Evolutionary conservation across 1,284 basidiomycete genomes (phyloP).

Genomic region (Leccinum solheimii): DNA sequence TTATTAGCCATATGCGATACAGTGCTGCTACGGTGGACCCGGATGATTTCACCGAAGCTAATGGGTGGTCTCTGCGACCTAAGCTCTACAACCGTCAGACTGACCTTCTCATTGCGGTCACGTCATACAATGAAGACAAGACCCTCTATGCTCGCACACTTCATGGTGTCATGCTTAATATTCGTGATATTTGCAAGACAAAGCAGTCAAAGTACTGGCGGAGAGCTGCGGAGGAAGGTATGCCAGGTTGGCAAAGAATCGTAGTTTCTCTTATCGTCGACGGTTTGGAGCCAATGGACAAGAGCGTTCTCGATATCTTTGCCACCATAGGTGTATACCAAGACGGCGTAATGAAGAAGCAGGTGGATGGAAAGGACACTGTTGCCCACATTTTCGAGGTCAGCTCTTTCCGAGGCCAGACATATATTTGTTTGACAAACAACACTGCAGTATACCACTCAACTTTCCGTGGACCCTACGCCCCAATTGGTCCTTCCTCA

Average conservation of each 20-base stretch:
- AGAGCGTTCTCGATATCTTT: conserved; percentile 85
- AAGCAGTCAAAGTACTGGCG: conserved; percentile 96
- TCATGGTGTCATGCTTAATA: conserved; percentile 97
- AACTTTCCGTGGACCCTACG: conserved; percentile 86
- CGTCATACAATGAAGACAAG: conserved; percentile 92
- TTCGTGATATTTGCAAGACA: conserved; percentile 94
- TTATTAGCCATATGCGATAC: conserved; percentile 81
- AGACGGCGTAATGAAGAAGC: conserved; percentile 96
- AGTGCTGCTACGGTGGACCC: conserved; percentile 93
- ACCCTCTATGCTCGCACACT: conserved; percentile 89
- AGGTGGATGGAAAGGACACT: conserved; percentile 89
- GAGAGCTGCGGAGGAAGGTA: conserved; percentile 80
- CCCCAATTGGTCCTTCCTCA: conserved; percentile 91
- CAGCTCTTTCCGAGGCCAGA: conserved; percentile 12
- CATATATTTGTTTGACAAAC: conserved; percentile 9
- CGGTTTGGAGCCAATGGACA: conserved; percentile 95
- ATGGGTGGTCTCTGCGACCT: conserved; percentile 82
- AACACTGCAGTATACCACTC: conserved; percentile 76
- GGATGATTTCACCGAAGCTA: conserved; percentile 84
- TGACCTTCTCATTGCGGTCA: conserved; percentile 90
- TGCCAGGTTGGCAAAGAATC: conserved; percentile 91
- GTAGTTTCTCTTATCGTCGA: conserved; percentile 92
- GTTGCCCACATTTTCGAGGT: conserved; percentile 92
- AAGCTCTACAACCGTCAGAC: conserved; percentile 89
- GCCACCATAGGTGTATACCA: conserved; percentile 90